These are phyloP conservation scores for Cryptococcus wingfieldii DNA, from an alignment of 1,284 basidiomycete species.

Conservation along the genomic window DNA sequence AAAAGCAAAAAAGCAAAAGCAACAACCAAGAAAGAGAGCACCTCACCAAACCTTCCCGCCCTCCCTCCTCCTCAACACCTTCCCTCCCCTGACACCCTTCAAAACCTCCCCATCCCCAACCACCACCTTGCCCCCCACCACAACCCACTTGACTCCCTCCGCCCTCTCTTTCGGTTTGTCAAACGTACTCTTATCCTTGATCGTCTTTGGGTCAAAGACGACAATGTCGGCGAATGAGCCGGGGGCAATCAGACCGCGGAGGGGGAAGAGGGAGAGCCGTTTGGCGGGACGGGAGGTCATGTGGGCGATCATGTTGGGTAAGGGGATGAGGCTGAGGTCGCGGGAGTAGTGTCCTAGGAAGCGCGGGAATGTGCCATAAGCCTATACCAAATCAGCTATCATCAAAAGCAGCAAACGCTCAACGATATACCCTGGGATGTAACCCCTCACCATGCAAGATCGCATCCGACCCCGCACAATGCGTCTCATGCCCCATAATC, in stretches of 20 bases:
- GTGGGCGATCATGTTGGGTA: constrained; percentile 41
- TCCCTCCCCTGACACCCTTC: constrained; percentile 33
- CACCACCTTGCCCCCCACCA: constrained; percentile 42
- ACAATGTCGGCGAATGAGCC: constrained; percentile 44
- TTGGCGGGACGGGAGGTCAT: constrained; percentile 45
- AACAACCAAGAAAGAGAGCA: background rate
- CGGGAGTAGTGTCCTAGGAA: constrained; percentile 41
- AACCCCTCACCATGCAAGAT: constrained; percentile 36
- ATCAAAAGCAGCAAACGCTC: background rate
- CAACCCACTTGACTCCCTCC: constrained; percentile 35
- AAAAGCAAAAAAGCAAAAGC: background rate
- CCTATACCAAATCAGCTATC: constrained; percentile 10
- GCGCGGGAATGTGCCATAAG: constrained; percentile 43
- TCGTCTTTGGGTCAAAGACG: constrained; percentile 37
- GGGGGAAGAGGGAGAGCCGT: constrained; percentile 37
- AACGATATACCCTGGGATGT: constrained; percentile 28
- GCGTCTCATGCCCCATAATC: constrained; percentile 41
- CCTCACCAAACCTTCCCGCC: constrained; percentile 35
- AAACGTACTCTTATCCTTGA: constrained; percentile 35
- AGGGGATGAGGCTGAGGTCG: constrained; percentile 21
- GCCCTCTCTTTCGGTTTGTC: constrained; percentile 27
- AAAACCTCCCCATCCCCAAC: constrained; percentile 30
- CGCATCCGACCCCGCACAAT: constrained; percentile 41
- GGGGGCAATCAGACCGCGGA: constrained; percentile 31
- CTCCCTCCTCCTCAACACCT: constrained; percentile 47